Evolutionary conservation across 202 grass and related monocot genomes (phyloP), one percentile per base, ranked within the genome.

Genomic region (Setaria italica): DNA sequence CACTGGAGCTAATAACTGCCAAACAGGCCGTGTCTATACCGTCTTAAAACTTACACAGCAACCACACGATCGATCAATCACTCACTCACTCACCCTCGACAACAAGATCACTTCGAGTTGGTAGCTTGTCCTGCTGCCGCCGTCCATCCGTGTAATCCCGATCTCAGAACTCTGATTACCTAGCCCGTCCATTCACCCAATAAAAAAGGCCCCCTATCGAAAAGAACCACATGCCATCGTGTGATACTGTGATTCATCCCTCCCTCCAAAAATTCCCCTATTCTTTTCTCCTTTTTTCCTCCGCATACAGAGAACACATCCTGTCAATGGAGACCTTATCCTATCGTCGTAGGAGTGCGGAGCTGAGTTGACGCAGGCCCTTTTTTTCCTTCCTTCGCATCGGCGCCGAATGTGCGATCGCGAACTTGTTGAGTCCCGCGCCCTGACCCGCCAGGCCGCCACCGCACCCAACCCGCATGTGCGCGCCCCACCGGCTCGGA

Each of bases 271-370:
- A 81, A 32, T 42, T 15, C 15, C 17, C 33, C 0, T 11, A 0
- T 9, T 11, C 49, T 41, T 25, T 72, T 45, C 5, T 32, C 5
- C 2, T 4, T 7, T 0, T 3, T 9, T 70, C 9, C 4, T 55
- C 7, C 30, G 20, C 11, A 25, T 50, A 19, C 17, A 48, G 41
- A 78, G 8, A 46, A 19, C 47, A 54, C 57, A 64, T 48, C 66
- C 17, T 72, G 62, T 85, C 76, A 80, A 14, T 4, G 8, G 3
- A 6, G n/a, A 29, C 59, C 87, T 89, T 89, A 82, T 82, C 79
- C 66, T 82, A 71, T 59, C 65, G 3, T 43, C 50, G 35, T 82
- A 82, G 79, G 65, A 70, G 34, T 57, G 39, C 30, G 5, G 49
- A 75, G 49, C 21, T 17, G 76, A 78, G 41, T 59, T 82, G 80